These are phyloP conservation scores for Pseudevernia furfuracea DNA, from an alignment of 495 filamentous ascomycete species.

Conservation along the genomic window DNA sequence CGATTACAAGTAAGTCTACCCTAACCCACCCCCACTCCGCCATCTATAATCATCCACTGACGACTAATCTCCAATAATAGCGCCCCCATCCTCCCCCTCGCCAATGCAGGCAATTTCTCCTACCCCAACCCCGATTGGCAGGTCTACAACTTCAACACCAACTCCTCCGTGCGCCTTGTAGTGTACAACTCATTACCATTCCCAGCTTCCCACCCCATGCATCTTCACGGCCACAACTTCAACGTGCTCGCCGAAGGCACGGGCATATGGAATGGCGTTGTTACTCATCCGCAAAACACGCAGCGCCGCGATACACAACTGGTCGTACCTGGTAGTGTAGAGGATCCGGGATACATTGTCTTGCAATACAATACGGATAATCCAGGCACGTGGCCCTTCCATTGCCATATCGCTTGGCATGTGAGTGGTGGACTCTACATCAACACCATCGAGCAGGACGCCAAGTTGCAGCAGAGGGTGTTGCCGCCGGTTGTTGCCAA, in stretches of 20 bases:
- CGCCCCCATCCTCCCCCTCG: slow-evolving; percentile 46
- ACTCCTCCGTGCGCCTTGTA: slow-evolving; percentile 48
- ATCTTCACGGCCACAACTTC: slow-evolving; percentile 40
- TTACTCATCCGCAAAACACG: slow-evolving; percentile 35
- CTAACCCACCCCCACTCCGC: not conserved
- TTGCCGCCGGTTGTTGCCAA: slow-evolving; percentile 24
- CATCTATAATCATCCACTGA: too few species aligned
- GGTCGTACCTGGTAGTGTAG: too few species aligned
- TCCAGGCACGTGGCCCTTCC: slow-evolving; percentile 27
- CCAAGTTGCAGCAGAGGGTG: slow-evolving; percentile 16
- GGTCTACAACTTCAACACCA: slow-evolving; percentile 48
- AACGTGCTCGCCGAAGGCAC: slow-evolving; percentile 31
- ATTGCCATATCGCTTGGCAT: slow-evolving; percentile 34
- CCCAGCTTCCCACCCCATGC: slow-evolving; percentile 32
- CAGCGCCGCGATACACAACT: slow-evolving; percentile 54
- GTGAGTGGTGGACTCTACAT: slow-evolving; percentile 28
- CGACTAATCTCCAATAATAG: not conserved
- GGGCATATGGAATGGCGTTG: slow-evolving; percentile 29
- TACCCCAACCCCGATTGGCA: slow-evolving; percentile 45
- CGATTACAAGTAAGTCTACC: slow-evolving; percentile 44
- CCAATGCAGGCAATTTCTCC: slow-evolving; percentile 42
- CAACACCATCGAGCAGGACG: slow-evolving; percentile 26
- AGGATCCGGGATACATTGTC: slow-evolving; percentile 35
- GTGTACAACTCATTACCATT: slow-evolving; percentile 48
- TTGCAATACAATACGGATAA: slow-evolving; percentile 26